Base-by-base conservation (phyloP, 2,329 filamentous ascomycete species). In the Ascochyta viciae-villosae region DNA sequence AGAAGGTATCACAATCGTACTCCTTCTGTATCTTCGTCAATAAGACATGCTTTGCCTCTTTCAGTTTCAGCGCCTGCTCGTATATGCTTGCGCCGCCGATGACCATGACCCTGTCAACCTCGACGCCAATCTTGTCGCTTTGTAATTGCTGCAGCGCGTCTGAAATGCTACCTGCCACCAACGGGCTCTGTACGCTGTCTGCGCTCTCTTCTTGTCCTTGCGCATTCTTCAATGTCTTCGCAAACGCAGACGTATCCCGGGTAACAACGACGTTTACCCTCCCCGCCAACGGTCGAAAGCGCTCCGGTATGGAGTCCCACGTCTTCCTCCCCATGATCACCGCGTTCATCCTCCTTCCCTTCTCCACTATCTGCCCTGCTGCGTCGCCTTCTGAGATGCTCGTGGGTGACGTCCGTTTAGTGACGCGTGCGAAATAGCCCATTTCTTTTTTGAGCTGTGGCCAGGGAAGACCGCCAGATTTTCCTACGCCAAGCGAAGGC, bases 281-380 rank as follows among this genome's bases (percentile, higher is more conserved):
- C 60, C 87, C 89, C 58, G 86, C 88, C 31, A 99, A 82, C 16
- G 95, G 95, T 2, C 92, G 84, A 73, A 95, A 92, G 47, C 82
- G 84, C 6, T 81, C 72, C 2, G 95, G 94, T 57, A 99, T 94
- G 62, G 88, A 92, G 48, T 96, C 92, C 89, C 94, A 99, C 0
- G 95, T 99, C 77, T 96, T 97, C 71, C 95, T 90, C 57, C 95
- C 95, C 95, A 99, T 99, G 65, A 99, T 89, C 47, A 98, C 91
- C 16, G 91, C 90, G 75, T 83, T 82, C 29, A 75, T 60, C 15
- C 53, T 64, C 10, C 50, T 51, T 9, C 22, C 13, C 10, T 50
- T 31, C 26, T 22, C 45, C 1, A 24, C 29, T 10, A 47, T 2
- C 39, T 23, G 44, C 27, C 27, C 53, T 15, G 24, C 53, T 8